Base-by-base conservation (phyloP, 2,329 filamentous ascomycete species). In the Aphanoascus verrucosus region DNA sequence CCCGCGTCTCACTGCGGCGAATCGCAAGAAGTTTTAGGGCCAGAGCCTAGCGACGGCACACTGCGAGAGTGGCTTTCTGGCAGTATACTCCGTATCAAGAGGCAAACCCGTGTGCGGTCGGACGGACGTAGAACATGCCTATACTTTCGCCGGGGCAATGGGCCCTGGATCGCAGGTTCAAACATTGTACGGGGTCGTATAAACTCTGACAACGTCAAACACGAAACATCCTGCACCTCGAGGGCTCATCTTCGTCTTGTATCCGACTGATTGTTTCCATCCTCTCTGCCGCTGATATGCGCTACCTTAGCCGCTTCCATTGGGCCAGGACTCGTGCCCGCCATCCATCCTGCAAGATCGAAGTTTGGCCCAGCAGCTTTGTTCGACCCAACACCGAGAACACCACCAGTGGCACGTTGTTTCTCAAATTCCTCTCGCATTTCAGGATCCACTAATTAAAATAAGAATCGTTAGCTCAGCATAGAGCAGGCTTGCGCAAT, bases 361-460 rank as follows among this genome's bases (percentile, higher is more conserved):
- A 86, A 85, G 52, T 80, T 82, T 60, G 80, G 78, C 15, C 82
- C 64, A 46, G 73, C 69, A 40, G 71, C 73, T 6, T 56, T 12
- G 9, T 48, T 54, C 8, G 50, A 41, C 5, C 47, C 49, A 23
- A 35, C 62, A 65, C 79, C 75, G 57, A 76, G 77, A 60, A 90
- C 74, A 1, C 85, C 81, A 60, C 81, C 83, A 58, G 81, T 80
- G 72, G 89, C 88, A 69, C 93, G 88, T 64, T 88, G 84, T 64
- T 88, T 86, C 68, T 96, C 89, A 66, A 93, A 95, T 72, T 28
- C 23, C 23, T 28, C 23, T 28, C 7, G 3, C 23, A 28, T 28
- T 28, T 98, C 93, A n/a, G 88, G 88, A 67, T 97, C 93, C 90
- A 98, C 90, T 96, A 63, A 44, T 23, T n/a, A n/a, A 17, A 19